Base-by-base conservation (phyloP, 768 basidiomycete genomes). In the Cystobasidium onofrii region DNA sequence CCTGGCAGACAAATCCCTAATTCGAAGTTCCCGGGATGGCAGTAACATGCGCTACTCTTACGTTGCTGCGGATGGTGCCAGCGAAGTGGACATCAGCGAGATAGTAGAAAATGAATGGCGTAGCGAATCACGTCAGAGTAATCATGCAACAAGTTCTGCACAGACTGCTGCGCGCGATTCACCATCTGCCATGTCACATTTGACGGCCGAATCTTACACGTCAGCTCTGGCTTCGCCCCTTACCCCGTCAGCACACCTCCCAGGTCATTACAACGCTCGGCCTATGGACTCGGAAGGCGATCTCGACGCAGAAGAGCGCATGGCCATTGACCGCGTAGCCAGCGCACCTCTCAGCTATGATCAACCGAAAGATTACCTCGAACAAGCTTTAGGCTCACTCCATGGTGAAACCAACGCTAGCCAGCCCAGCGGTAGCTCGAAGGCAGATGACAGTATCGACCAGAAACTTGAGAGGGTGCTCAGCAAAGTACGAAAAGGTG, bases 1-100 rank as follows among this genome's bases (percentile, higher is more conserved):
- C 10, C 83, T 97, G 1, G 90, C 90, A 1, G 90, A 91, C 4
- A 90, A 90, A 74, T 90, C 87, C 0, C 87, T 90, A 78, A 84
- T 98, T 12, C 88, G 95, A 34, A 93, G 91, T 77, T 88, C 90
- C 6, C 84, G 91, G 7, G 87, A 88, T 75, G 86, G 91, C 25
- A 75, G 78, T 13, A 75, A 76, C 33, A 72, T 67, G n/a, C 88
- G 94, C 0, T 99, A 99, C 80, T 96, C 94, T 44, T 97, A 92
- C 80, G 89, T 97, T 50, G 88, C 92, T 75, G 85, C 87, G 1
- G 91, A 93, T 75, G 69, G 52, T n/a, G 95, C 93, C 1, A 91
- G 91, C 82, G 89, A 89, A 0, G 90, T 88, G 78, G 95, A 98
- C 80, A 92, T 98, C 80, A 92, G 91, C 78, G 89, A 95, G 75